A percentile compares a stretch with the other conserved stretches of the same genome.
phyloP scores from a whole-genome alignment of 176 grass and related monocot species.

The Carex myosuroides region DNA sequence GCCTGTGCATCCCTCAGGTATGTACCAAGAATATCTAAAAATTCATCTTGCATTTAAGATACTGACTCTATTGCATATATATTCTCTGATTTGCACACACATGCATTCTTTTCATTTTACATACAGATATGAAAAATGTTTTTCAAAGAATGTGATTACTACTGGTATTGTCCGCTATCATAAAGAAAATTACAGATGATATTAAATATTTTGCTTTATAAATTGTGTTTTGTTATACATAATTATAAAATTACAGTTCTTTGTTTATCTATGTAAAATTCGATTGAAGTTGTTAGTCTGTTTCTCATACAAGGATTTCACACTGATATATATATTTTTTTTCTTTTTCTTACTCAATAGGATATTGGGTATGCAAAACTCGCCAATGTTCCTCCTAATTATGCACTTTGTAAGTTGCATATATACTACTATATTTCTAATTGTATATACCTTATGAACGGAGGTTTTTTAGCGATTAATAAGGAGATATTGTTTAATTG shows the following conservation, averaged over 20 bases:
- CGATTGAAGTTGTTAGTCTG: neutral
- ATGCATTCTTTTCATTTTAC: too few species aligned
- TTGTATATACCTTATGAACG: neutral
- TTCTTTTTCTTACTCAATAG: neutral
- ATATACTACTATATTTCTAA: neutral
- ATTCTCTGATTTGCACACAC: too few species aligned
- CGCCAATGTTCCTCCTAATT: constrained; percentile 41
- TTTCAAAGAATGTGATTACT: too few species aligned
- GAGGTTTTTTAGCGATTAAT: neutral
- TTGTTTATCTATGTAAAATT: neutral
- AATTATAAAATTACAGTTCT: neutral
- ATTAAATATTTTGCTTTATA: neutral
- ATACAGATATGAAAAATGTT: too few species aligned
- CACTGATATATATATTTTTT: neutral
- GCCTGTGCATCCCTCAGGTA: constrained; percentile 90
- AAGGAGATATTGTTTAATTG: neutral
- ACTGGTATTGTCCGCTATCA: too few species aligned
- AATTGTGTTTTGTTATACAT: neutral
- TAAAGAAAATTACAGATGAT: too few species aligned
- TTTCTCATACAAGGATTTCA: neutral
- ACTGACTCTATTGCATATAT: neutral
- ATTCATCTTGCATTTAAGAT: neutral
- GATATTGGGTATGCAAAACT: constrained; percentile 39
- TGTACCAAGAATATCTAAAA: neutral
- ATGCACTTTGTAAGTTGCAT: constrained; percentile 67